Percentiles rank a stretch among this genome's conserved stretches.
These are phyloP conservation scores for Scedosporium dehoogii DNA, from an alignment of 2,329 filamentous ascomycete genomes.

Conservation along the genomic window DNA sequence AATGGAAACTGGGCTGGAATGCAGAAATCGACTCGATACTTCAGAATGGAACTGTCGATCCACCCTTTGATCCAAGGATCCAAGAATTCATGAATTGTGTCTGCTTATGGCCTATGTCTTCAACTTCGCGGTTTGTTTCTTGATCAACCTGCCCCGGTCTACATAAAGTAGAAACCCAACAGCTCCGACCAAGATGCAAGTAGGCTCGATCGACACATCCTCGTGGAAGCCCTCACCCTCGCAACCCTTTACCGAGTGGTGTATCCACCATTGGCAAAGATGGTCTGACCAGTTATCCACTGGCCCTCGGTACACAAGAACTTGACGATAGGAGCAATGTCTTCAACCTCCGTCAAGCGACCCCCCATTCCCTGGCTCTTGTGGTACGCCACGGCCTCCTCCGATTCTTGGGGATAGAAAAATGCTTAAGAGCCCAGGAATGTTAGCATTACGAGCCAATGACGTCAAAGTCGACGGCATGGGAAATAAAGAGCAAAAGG, in stretches of 20 bases:
- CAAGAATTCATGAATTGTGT: too few species aligned
- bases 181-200: too few species aligned
- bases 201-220: too few species aligned
- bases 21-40: too few species aligned
- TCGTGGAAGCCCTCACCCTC: too few species aligned
- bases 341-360: slow-evolving; percentile 29
- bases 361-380: slow-evolving; percentile 31
- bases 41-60: too few species aligned
- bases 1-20: too few species aligned
- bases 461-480: neutral
- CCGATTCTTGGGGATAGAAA: slow-evolving; percentile 32
- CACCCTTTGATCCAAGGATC: too few species aligned
- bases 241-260: slow-evolving; percentile 25
- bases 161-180: too few species aligned
- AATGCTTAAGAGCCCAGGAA: slow-evolving; percentile 20
- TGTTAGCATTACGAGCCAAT: neutral
- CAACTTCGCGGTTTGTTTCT: too few species aligned
- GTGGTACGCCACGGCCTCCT: slow-evolving; percentile 31
- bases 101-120: too few species aligned
- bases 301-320: slow-evolving; percentile 32
- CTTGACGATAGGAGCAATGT: slow-evolving; percentile 33
- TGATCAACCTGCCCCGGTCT: too few species aligned
- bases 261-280: slow-evolving; percentile 38
- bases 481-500: neutral
- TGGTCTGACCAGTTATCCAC: slow-evolving; percentile 36